These are phyloP conservation scores for Teratosphaeria viscida DNA, from an alignment of 2,329 filamentous ascomycete genomes.

Conservation along the genomic window DNA sequence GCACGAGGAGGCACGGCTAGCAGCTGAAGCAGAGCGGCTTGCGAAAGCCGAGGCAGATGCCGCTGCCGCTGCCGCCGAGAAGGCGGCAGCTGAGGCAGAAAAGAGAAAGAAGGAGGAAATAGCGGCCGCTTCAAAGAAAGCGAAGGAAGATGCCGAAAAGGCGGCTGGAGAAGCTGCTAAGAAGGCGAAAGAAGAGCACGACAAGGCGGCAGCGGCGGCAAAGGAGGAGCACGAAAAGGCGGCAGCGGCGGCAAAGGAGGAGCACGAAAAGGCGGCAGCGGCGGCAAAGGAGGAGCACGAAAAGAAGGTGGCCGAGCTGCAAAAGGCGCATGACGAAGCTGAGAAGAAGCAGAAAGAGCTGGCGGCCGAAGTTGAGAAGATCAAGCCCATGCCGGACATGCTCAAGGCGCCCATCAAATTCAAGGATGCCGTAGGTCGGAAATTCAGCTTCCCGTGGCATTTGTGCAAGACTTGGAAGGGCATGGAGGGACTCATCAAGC, in stretches of 20 bases:
- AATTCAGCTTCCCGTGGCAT: constrained; percentile 85
- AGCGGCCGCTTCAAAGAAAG: constrained; percentile 33
- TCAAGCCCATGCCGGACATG: constrained; percentile 40
- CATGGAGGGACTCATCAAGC: constrained; percentile 40
- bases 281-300: constrained; percentile 34
- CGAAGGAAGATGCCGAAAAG: constrained; percentile 36
- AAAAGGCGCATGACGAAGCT: constrained; percentile 40
- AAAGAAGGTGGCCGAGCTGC: constrained; percentile 45
- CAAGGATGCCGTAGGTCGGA: constrained; percentile 82
- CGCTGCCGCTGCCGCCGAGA: constrained; percentile 18
- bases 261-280: constrained; percentile 39
- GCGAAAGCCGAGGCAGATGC: constrained; percentile 23
- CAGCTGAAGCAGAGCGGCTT: constrained; percentile 23
- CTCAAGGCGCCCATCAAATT: constrained; percentile 71
- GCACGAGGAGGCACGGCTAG: constrained; percentile 31
- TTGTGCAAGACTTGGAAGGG: constrained; percentile 58
- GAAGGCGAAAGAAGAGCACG: constrained; percentile 37
- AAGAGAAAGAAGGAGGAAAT: constrained; percentile 1
- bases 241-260: constrained; percentile 24
- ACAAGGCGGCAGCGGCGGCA: constrained; percentile 31
- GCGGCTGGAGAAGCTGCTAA: constrained; percentile 22
- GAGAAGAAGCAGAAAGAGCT: constrained; percentile 39
- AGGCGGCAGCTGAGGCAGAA: constrained; percentile 38
- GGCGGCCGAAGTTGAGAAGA: constrained; percentile 38
- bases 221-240: constrained; percentile 32